These are phyloP conservation scores for Hymenoscyphus linearis DNA, from an alignment of 2,329 filamentous ascomycete genomes.

Conservation along the genomic window DNA sequence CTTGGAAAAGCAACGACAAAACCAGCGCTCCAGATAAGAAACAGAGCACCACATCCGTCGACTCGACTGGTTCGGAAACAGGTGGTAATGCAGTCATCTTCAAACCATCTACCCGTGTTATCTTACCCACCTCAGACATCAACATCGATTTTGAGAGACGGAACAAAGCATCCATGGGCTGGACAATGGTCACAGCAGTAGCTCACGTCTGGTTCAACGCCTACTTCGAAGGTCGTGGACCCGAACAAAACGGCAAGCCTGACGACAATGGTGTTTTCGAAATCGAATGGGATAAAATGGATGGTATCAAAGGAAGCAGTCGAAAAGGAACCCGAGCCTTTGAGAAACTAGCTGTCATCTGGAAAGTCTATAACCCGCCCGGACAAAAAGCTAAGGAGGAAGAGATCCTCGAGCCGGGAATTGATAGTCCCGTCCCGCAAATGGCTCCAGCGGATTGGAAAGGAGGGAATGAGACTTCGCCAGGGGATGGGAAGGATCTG, in stretches of 20 bases:
- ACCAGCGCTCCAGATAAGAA: not conserved
- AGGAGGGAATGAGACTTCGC: slow-evolving; percentile 45
- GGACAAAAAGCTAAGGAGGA: slow-evolving; percentile 27
- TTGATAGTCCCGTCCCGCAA: slow-evolving; percentile 66
- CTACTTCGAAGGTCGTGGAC: slow-evolving; percentile 80
- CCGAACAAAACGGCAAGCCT: slow-evolving; percentile 60
- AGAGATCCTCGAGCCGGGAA: slow-evolving; percentile 59
- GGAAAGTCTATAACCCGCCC: slow-evolving; percentile 48
- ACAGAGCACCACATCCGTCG: not conserved
- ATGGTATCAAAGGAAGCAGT: slow-evolving; percentile 87
- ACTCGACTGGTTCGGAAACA: slow-evolving; percentile 37
- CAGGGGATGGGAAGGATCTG: slow-evolving; percentile 54
- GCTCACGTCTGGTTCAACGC: slow-evolving; percentile 97
- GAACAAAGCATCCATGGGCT: slow-evolving; percentile 71
- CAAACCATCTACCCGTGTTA: slow-evolving; percentile 61
- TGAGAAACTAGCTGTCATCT: slow-evolving; percentile 79
- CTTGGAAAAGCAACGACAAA: not conserved
- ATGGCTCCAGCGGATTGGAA: slow-evolving; percentile 67
- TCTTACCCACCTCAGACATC: slow-evolving; percentile 75
- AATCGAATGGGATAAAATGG: slow-evolving; percentile 73
- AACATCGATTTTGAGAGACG: slow-evolving; percentile 87
- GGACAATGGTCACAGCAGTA: slow-evolving; percentile 87
- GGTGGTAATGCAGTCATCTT: slow-evolving; percentile 74
- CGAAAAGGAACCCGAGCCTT: slow-evolving; percentile 77
- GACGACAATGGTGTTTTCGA: slow-evolving; percentile 67